Base-by-base conservation (phyloP, 805 yeast species). In the Candida rishiriensis region DNA sequence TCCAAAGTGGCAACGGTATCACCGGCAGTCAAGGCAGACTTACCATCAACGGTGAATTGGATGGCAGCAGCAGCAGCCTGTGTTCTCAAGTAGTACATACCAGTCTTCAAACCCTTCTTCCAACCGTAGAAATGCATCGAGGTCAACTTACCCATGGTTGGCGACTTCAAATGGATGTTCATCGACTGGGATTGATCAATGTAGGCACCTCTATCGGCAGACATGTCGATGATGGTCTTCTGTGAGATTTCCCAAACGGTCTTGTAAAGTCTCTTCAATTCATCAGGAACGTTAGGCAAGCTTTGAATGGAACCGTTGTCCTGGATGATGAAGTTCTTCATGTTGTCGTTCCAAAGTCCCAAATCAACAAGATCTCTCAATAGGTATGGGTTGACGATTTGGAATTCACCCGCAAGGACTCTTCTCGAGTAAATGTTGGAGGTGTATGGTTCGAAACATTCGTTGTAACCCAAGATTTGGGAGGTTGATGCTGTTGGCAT, bases 101-200 rank as follows among this genome's bases (percentile, higher is more conserved):
- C 99, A 17, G 99, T 93, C 78, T 93, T 93, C 65, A 93, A 79
- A 50, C 99, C 99, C 73, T 86, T 88, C 76, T 88, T 88, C 99
- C 99, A 93, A 47, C 98, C 99, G 63, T 93, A 91, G 75, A 93
- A 93, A 68, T 93, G 99, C 97, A 93, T 93, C 48, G 91, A 81
- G 9, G 99, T 93, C 63, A 93, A 78, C 68, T 93, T 93, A 64
- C 97, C 96, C 96, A 91, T 88, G 10, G 98, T 91, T 54, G 98
- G 98, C 51, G 83, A 84, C 69, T 79, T 83, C 61, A 93, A 79
- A 70, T 89, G 93, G 57, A 93, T 85, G 68, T 91, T 93, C 75
- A 93, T 72, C 31, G 95, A 85, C 71, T 91, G 98, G 35, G 96
- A 88, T 71, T 93, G 99, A 65, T 85, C 91, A 63, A 85, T 81